These are phyloP conservation scores for Scheffersomyces segobiensis DNA, from an alignment of 1,139 yeast genomes.

Conservation along the genomic window DNA sequence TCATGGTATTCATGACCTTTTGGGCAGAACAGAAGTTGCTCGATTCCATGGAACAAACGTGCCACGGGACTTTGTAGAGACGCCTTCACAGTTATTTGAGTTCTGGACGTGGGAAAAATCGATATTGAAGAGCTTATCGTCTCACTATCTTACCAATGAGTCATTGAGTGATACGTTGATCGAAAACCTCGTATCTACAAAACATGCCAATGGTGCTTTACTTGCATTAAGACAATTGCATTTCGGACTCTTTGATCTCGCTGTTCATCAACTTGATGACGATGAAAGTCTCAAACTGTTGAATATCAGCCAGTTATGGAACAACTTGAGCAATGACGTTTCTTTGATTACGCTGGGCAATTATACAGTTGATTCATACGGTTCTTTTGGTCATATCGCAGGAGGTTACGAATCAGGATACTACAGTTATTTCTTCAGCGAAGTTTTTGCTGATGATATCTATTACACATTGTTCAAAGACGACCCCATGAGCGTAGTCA, in stretches of 20 bases:
- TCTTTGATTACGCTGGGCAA: constrained; percentile 59
- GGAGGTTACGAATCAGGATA: constrained; percentile 87
- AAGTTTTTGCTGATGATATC: constrained; percentile 83
- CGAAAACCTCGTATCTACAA: constrained; percentile 60
- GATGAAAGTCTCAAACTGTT: constrained; percentile 39
- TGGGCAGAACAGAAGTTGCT: constrained; percentile 64
- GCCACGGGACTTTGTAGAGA: constrained; percentile 84
- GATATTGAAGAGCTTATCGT: constrained; percentile 60
- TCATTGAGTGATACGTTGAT: constrained; percentile 59
- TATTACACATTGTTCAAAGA: constrained; percentile 68
- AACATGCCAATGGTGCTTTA: constrained; percentile 75
- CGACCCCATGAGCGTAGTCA: constrained; percentile 63
- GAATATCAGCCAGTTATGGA: constrained; percentile 62
- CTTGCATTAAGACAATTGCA: constrained; percentile 72
- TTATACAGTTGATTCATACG: constrained; percentile 60
- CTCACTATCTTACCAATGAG: constrained; percentile 65
- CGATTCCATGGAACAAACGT: constrained; percentile 76
- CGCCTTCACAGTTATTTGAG: constrained; percentile 87
- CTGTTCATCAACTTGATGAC: constrained; percentile 55
- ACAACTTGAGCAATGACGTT: constrained; percentile 57
- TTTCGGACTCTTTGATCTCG: constrained; percentile 76
- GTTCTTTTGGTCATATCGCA: constrained; percentile 79
- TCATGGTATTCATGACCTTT: constrained; percentile 80
- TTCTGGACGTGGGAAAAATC: constrained; percentile 82
- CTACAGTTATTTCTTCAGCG: constrained; percentile 84